A percentile compares a stretch with the other conserved stretches of the same genome.
Evolutionary conservation across 129 eudicot species (phyloP).

Genomic region (Artemisia argyi): DNA sequence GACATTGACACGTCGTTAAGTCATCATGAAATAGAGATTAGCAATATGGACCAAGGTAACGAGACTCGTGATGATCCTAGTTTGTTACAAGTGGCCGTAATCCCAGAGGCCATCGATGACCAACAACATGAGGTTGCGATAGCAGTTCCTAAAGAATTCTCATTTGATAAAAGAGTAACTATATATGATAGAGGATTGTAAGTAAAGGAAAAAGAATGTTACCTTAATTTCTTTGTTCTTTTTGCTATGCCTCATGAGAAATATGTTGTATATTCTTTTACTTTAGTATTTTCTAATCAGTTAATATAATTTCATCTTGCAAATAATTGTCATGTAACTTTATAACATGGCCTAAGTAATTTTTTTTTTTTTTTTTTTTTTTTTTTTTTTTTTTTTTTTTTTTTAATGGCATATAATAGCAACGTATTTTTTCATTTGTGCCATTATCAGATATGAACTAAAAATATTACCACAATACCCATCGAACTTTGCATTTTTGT

Average conservation of each 20-base stretch:
- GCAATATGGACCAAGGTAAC: slow-evolving; percentile 5
- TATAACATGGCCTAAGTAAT: no score
- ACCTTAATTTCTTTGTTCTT: slow-evolving; percentile 12
- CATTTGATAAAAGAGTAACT: slow-evolving; percentile 37
- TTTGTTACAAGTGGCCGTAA: slow-evolving; percentile 7
- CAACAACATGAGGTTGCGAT: slow-evolving; percentile 27
- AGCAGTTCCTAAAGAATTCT: slow-evolving; percentile 34
- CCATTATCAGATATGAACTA: no score
- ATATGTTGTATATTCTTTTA: background rate
- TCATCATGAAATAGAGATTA: slow-evolving; percentile 14
- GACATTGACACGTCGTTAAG: slow-evolving; percentile 2
- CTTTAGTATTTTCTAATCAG: background rate
- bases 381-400: no score
- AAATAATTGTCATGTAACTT: no score
- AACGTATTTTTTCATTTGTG: no score
- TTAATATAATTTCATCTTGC: background rate
- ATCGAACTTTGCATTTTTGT: no score
- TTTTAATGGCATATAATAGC: no score
- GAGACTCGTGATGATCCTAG: slow-evolving; percentile 12
- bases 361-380: no score
- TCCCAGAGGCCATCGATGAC: background rate
- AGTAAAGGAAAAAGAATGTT: background rate
- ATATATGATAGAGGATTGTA: slow-evolving; percentile 3
- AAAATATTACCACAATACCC: no score
- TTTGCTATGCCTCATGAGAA: background rate